Base-by-base conservation (phyloP, 371 early-diverging fungal genomes). In the Thermomucor indicae-seudaticae region DNA sequence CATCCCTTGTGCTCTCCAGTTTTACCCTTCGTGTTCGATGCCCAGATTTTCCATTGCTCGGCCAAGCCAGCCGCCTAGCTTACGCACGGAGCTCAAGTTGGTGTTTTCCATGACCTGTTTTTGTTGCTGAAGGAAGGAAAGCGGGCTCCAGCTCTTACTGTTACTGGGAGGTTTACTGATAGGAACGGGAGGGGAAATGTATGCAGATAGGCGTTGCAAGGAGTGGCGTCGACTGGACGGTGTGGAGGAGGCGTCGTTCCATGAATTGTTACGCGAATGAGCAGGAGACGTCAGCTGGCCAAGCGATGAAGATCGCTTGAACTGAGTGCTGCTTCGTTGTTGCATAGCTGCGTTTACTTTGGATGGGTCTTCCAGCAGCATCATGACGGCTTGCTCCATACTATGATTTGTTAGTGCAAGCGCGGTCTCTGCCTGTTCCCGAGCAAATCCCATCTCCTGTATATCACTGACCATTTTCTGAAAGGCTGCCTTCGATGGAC, bases 1-100 rank as follows among this genome's bases (percentile, higher is more conserved):
- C 17, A 8, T 16, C 16, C n/a, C n/a, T 8, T 14, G 31, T 45
- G 8, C 1, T 46, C 35, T 14, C n/a, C 30, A 19, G 3, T 22
- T 1, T 24, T 11, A 5, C 14, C 65, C 59, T 12, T 78, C 83
- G 40, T 84, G 67, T 10, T 86, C 87, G 1, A 81, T 61, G 8
- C 81, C 83, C 19, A 84, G 65, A 49, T 83, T 84, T 51, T 82
- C 89, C 65, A 89, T 84, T 6, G 89, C 88, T 46, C 83, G 84
- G 25, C 83, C 85, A 16, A 87, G 62, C 79, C 85, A 84, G 10
- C 78, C 79, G 2, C 84, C 79, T 35, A 88, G 49, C 55, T 81
- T 85, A 32, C 80, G 80, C 17, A 81, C 80, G 0, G 72, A 70
- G n/a, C 79, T 75, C 0, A 81, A 54, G 46, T 72, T 83, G 16